phyloP scores from a whole-genome alignment of 106 monocot species.

The Dioscorea dumetorum region DNA sequence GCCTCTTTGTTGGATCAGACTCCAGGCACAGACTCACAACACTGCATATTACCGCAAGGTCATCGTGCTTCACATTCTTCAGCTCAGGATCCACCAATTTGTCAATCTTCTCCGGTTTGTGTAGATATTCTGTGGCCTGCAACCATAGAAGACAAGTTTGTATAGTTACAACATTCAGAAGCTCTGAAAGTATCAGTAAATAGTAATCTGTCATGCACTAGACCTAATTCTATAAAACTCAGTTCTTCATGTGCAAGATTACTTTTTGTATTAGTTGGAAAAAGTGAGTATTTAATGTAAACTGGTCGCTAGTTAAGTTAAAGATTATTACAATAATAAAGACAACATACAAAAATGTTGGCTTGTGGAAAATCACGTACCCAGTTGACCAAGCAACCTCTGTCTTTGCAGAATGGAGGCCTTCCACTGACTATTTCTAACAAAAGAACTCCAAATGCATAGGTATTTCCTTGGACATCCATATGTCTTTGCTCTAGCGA shows the following conservation, averaged over 20 bases:
- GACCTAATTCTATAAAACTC: too few species aligned
- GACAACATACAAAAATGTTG: too few species aligned
- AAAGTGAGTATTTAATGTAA: too few species aligned
- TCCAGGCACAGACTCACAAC: constrained; percentile 10
- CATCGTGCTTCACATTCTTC: constrained; percentile 1
- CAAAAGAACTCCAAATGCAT: constrained; percentile 74
- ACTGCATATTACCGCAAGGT: constrained; percentile 9
- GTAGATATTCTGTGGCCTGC: constrained; percentile 6
- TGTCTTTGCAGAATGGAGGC: constrained; percentile 61
- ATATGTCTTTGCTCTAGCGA: constrained; percentile 34
- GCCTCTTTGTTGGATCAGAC: constrained; percentile 9
- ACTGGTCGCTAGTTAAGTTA: too few species aligned
- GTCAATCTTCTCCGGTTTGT: constrained; percentile 3
- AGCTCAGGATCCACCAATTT: constrained; percentile 2
- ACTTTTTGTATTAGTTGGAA: too few species aligned
- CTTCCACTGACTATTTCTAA: constrained; percentile 86
- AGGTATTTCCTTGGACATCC: constrained; percentile 63
- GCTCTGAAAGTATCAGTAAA: too few species aligned
- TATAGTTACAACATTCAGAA: too few species aligned
- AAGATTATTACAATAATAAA: too few species aligned
- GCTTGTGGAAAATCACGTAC: constrained; percentile 25
- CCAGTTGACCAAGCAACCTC: constrained; percentile 69
- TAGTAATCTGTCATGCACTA: too few species aligned
- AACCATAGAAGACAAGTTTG: too few species aligned
- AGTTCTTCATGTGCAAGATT: too few species aligned